Conservation (phyloP, 352 stramenopile genomes). For the Globisporangium rhizosaccharum region DNA sequence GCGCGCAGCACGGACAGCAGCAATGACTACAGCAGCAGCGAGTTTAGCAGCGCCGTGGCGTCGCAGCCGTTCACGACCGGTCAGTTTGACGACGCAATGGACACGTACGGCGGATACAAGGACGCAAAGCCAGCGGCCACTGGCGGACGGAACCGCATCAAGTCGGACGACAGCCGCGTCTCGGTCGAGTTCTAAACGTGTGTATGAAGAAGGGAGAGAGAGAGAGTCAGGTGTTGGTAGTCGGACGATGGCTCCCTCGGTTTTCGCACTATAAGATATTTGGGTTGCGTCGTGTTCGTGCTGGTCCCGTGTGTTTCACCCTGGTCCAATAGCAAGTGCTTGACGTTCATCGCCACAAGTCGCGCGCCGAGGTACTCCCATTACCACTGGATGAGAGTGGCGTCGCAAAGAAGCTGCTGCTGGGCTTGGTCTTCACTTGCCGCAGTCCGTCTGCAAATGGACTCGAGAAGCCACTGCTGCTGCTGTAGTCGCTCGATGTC, state of each 20-base stretch:
- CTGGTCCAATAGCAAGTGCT: too few relatives aligned
- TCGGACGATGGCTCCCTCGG: background rate
- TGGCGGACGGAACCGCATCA: constrained; percentile 14
- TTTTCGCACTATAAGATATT: constrained; percentile 1
- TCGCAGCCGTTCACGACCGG: constrained; percentile 21
- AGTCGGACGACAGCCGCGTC: constrained; percentile 21
- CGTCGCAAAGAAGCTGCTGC: constrained; percentile 4
- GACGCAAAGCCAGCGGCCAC: constrained; percentile 7
- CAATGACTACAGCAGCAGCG: constrained; percentile 6
- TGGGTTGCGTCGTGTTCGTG: too few relatives aligned
- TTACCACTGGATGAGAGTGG: too few relatives aligned
- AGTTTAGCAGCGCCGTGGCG: constrained; percentile 19
- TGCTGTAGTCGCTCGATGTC: constrained; percentile 2
- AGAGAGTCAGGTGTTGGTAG: background rate
- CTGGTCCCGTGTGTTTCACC: too few relatives aligned
- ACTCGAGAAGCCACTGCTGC: constrained; percentile 2
- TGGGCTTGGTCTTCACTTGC: constrained; percentile 37
- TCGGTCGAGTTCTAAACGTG: constrained; percentile 56
- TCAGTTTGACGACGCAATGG: constrained; percentile 40
- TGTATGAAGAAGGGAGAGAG: background rate
- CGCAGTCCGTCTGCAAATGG: constrained; percentile 32
- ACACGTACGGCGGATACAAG: constrained; percentile 11
- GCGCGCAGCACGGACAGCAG: constrained; percentile 20
- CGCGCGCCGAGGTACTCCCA: too few relatives aligned
- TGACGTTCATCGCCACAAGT: too few relatives aligned